Base-by-base conservation (phyloP, 164 flowering plant genomes). In the Piper betle region DNA sequence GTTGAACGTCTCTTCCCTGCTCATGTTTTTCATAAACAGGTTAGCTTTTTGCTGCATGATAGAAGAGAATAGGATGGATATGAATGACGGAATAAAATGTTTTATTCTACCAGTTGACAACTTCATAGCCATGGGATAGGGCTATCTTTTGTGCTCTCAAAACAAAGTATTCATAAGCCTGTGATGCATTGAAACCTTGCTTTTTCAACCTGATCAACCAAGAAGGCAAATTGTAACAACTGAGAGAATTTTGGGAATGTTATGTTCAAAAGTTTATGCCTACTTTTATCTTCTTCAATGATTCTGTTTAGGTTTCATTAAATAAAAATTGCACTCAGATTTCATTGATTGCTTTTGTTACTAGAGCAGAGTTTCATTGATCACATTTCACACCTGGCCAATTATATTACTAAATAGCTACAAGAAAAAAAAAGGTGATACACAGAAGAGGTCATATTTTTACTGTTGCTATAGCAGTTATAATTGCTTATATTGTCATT, bases 1-100 rank as follows among this genome's bases (percentile, higher is more conserved):
- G 74, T 84, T 90, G 76, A 90, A 87, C 11, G 95, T 90, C 78
- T 87, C 97, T 66, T 90, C 97, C 97, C 92, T 90, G 84, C 60
- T 66, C 18, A 64, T 57, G 57, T 20, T 52, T 64, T 33, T 71
- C 50, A 68, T 52, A 42, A 16, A 3, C 19, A 19, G 33, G 42
- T 3, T 7, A 63, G 11, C 33, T 17, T 53, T 41, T 17, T 25
- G 50, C 11, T 46, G 0, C 15, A 25, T 25, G 33, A 25, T 25
- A 25, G 3, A 46, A 10, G 15, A 15, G 50, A 10, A 46, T 46
- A 46, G 11, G 50, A 46, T 0, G 50, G 50, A 46, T 15, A 46
- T 46, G 15, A 46, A 46, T 46, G 11, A 2, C 3, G 9, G 15
- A 15, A 46, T 2, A 5, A 19, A 16, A 62, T 16, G 54, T 59